These are phyloP conservation scores for Nitzschia putrida DNA, from an alignment of 108 stramenopile species.

Conservation along the genomic window DNA sequence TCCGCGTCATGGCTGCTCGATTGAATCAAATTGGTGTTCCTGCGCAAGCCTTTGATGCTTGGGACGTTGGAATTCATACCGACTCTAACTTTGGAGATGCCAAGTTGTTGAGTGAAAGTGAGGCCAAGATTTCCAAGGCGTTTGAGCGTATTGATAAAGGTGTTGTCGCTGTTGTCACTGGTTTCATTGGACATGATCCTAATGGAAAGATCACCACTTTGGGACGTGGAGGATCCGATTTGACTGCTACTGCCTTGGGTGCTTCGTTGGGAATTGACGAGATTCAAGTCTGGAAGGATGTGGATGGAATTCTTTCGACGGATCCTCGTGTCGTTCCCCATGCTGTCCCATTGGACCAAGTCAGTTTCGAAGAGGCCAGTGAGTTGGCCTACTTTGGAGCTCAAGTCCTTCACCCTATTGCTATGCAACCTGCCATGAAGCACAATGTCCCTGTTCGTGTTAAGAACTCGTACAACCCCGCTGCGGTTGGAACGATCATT, in stretches of 20 bases:
- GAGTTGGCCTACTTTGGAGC: constrained; percentile 99
- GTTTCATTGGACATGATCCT: constrained; percentile 91
- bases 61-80: constrained; percentile 92
- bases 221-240: constrained; percentile 93
- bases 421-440: constrained; percentile 91
- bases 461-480: constrained; percentile 97
- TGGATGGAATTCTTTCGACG: constrained; percentile 95
- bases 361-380: constrained; percentile 94
- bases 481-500: constrained; percentile 88
- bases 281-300: constrained; percentile 99
- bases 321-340: constrained; percentile 90
- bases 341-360: constrained; percentile 84
- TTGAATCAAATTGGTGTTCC: constrained; percentile 94
- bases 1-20: constrained; percentile 90
- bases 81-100: constrained; percentile 91
- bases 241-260: constrained; percentile 94
- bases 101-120: constrained; percentile 64
- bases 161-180: constrained; percentile 94
- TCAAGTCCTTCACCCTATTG: constrained; percentile 93
- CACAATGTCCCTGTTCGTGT: constrained; percentile 90
- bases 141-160: constrained; percentile 79
- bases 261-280: constrained; percentile 84
- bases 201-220: constrained; percentile 91
- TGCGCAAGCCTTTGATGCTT: constrained; percentile 92
- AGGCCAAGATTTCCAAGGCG: constrained; percentile 55